A percentile compares a stretch with the other conserved stretches of the same genome.
Evolutionary conservation across 352 stramenopile genomes (phyloP).

Genomic region (Phytophthora agathidicida): DNA sequence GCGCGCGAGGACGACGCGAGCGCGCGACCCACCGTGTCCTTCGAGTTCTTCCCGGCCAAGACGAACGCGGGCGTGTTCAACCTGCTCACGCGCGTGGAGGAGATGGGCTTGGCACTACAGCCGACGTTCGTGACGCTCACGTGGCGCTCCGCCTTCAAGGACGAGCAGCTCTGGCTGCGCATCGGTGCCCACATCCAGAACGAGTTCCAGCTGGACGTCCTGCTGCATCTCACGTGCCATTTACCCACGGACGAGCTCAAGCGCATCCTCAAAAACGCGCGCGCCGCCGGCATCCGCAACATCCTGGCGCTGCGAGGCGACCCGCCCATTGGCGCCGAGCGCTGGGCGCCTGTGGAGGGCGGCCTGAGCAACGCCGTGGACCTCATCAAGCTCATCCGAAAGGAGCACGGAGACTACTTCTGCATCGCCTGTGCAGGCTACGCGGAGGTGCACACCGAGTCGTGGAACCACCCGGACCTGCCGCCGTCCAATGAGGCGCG

Average conservation of each 20-base stretch:
- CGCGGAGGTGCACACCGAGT: conserved; percentile 92
- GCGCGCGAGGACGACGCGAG: conserved; percentile 34
- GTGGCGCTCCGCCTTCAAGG: conserved; percentile 90
- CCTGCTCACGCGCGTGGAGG: conserved; percentile 81
- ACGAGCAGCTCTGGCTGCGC: conserved; percentile 90
- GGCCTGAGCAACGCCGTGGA: conserved; percentile 95
- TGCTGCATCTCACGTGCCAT: conserved; percentile 85
- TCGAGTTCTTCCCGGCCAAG: conserved; percentile 90
- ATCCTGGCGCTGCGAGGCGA: conserved; percentile 98
- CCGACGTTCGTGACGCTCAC: conserved; percentile 91
- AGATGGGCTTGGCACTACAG: conserved; percentile 86
- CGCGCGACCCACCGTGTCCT: conserved; percentile 71
- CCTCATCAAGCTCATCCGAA: conserved; percentile 96
- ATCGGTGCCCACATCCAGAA: conserved; percentile 90
- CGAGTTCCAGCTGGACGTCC: conserved; percentile 83
- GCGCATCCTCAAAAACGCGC: conserved; percentile 68
- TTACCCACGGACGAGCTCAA: conserved; percentile 70
- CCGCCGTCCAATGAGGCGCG: conserved; percentile 80
- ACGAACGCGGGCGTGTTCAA: conserved; percentile 88
- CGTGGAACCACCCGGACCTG: conserved; percentile 85
- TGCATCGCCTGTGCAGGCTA: conserved; percentile 97
- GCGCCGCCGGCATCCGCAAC: conserved; percentile 94
- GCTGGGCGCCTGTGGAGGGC: conserved; percentile 83
- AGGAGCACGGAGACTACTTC: conserved; percentile 97
- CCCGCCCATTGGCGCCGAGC: conserved; percentile 92